Evolutionary conservation across 768 basidiomycete species (phyloP), one percentile per base, ranked within the genome.

Genomic region (Lactarius akahatsu): DNA sequence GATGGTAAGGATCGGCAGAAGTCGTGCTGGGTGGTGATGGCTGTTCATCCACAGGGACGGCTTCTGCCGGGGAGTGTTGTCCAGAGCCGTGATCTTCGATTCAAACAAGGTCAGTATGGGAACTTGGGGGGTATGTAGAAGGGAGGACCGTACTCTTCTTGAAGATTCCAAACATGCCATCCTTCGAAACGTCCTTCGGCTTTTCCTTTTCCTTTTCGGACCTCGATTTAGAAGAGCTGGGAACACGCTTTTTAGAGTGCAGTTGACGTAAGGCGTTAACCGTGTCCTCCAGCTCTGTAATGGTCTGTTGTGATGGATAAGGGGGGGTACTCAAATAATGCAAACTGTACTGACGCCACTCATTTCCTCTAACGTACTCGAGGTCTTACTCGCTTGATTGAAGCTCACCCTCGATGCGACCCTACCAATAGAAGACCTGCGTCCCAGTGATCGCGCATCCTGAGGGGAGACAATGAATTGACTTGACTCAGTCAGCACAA

Each of bases 121-220:
- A 41, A 45, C 9, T 41, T 36, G 11, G n/a, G 60, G 28, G 20
- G 3, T 20, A 54, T 41, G 57, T 23, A 34, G 38, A 13, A 59
- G 20, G 20, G 36, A 23, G 43, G 18, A 50, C 28, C 70, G 13
- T 47, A 71, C 71, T 69, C 63, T 71, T 71, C 62, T 63, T 69
- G 40, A 71, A 71, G 62, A 63, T 47, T 34, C 64, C 67, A 62
- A 78, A 77, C 71, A 66, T 73, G 70, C 65, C 87, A 77, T 76
- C 82, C 82, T 71, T 87, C 87, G 75, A 91, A 88, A 62, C 89
- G 74, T 45, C 82, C 83, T 71, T 91, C 86, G 28, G 82, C 78
- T 20, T 77, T 72, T 65, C 74, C 77, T 82, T 86, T 20, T 79
- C 78, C 75, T 81, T 87, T 55, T 80, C 85, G 41, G 78, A 77